Conservation (phyloP, 192 early-diverging fungal genomes). For the Coemansia sp. region DNA sequence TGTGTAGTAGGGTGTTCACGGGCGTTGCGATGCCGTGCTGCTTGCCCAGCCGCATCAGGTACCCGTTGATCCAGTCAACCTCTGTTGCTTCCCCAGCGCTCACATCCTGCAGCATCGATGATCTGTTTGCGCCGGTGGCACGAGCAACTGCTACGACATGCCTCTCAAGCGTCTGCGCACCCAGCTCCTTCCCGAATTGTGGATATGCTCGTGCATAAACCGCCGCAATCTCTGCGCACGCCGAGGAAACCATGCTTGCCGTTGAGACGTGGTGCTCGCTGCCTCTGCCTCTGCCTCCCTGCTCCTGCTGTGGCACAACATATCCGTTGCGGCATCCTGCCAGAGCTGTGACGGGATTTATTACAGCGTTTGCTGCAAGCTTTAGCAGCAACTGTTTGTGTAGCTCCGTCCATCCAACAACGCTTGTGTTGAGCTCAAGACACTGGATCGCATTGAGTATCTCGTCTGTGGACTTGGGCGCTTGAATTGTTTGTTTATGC, state of each 20-base stretch:
- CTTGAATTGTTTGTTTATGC: constrained; percentile 6
- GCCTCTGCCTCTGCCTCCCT: constrained; percentile 11
- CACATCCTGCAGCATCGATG: constrained; percentile 58
- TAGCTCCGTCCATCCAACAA: constrained; percentile 51
- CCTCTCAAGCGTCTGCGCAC: constrained; percentile 36
- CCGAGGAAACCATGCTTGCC: constrained; percentile 22
- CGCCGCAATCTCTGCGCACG: constrained; percentile 37
- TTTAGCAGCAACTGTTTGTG: constrained; percentile 57
- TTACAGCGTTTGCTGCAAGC: constrained; percentile 64
- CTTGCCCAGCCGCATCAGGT: constrained; percentile 53
- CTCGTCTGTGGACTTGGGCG: constrained; percentile 19
- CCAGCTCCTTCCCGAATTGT: constrained; percentile 38
- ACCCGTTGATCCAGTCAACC: constrained; percentile 62
- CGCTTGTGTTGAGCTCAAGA: constrained; percentile 30
- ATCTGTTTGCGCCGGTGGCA: constrained; percentile 52
- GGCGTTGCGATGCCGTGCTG: constrained; percentile 52
- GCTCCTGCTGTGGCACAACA: constrained; percentile 31
- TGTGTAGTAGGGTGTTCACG: constrained; percentile 39
- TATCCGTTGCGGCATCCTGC: constrained; percentile 60
- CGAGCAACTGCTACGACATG: constrained; percentile 41
- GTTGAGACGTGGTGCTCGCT: constrained; percentile 15
- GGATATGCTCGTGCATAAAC: constrained; percentile 43
- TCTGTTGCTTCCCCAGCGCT: constrained; percentile 47
- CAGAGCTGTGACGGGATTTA: constrained; percentile 68
- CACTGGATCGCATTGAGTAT: constrained; percentile 27